phyloP scores from a whole-genome alignment of 768 basidiomycete genomes.

The Lactarius psammicola region DNA sequence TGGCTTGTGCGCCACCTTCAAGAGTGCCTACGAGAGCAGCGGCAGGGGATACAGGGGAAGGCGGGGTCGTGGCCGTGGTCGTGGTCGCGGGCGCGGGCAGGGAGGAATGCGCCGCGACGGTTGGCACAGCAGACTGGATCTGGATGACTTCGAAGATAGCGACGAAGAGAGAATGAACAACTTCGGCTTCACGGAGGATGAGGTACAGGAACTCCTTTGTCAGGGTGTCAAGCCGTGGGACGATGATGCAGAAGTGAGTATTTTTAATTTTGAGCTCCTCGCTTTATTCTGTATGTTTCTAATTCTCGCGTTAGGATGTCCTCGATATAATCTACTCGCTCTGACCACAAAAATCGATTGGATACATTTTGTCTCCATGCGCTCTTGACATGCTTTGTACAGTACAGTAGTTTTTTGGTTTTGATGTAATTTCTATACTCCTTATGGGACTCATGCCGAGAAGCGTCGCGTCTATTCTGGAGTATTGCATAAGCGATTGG shows the following conservation, averaged over 20 bases:
- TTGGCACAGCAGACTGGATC: slow-evolving; percentile 11
- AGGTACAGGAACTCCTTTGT: slow-evolving; percentile 38
- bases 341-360: background rate
- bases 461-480: slow-evolving; percentile 1
- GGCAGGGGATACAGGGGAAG: background rate
- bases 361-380: background rate
- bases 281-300: background rate
- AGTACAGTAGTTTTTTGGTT: background rate
- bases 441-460: background rate
- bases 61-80: background rate
- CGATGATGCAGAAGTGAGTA: slow-evolving; percentile 42
- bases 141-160: slow-evolving; percentile 14
- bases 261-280: background rate
- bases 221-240: slow-evolving; percentile 49
- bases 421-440: background rate
- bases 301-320: slow-evolving; percentile 14
- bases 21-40: too few relatives aligned
- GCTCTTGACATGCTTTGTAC: background rate
- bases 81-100: background rate
- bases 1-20: background rate
- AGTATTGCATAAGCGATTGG: background rate
- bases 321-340: slow-evolving; percentile 1
- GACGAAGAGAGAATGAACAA: slow-evolving; percentile 31
- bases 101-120: background rate
- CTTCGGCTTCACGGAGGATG: slow-evolving; percentile 37